Evolutionary conservation across 106 monocot genomes (phyloP).

Genomic region (Phalaenopsis aphrodite): DNA sequence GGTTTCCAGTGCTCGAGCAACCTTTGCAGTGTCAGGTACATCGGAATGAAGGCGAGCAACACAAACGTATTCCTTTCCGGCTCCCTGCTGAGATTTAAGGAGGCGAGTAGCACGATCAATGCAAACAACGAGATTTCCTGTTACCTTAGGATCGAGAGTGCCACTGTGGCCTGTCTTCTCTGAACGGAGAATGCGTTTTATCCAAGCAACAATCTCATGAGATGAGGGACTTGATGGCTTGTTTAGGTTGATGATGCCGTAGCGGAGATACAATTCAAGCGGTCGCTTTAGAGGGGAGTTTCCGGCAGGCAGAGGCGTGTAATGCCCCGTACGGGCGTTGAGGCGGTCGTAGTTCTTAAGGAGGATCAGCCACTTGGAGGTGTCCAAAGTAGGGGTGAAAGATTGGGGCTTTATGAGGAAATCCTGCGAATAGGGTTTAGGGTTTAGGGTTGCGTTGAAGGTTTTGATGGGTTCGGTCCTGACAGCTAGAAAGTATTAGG

Average conservation of each 20-base stretch:
- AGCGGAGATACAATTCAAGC: constrained; percentile 53
- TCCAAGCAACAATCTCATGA: constrained; percentile 97
- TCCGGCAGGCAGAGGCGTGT: constrained; percentile 82
- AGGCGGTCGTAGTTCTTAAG: constrained; percentile 89
- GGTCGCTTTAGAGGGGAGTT: constrained; percentile 84
- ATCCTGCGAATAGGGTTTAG: constrained; percentile 17
- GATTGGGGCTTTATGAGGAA: constrained; percentile 76
- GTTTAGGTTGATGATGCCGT: constrained; percentile 91
- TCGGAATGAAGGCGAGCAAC: constrained; percentile 59
- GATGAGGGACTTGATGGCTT: constrained; percentile 91
- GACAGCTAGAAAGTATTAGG: neutral
- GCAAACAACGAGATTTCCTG: constrained; percentile 94
- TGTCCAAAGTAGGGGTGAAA: constrained; percentile 51
- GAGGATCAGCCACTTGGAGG: constrained; percentile 76
- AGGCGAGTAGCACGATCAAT: constrained; percentile 91
- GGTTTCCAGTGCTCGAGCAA: constrained; percentile 73
- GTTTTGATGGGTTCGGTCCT: neutral
- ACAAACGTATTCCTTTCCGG: constrained; percentile 97
- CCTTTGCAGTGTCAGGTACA: constrained; percentile 42
- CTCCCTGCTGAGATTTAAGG: constrained; percentile 95
- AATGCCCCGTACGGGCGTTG: constrained; percentile 94
- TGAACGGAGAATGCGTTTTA: constrained; percentile 70
- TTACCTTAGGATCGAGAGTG: constrained; percentile 96
- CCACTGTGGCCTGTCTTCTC: constrained; percentile 94
- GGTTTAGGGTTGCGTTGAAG: constrained; percentile 13